Percentiles rank a stretch among this genome's conserved stretches.
Evolutionary conservation across 257 asterid species (phyloP).

Genomic region (Scutellaria minor): DNA sequence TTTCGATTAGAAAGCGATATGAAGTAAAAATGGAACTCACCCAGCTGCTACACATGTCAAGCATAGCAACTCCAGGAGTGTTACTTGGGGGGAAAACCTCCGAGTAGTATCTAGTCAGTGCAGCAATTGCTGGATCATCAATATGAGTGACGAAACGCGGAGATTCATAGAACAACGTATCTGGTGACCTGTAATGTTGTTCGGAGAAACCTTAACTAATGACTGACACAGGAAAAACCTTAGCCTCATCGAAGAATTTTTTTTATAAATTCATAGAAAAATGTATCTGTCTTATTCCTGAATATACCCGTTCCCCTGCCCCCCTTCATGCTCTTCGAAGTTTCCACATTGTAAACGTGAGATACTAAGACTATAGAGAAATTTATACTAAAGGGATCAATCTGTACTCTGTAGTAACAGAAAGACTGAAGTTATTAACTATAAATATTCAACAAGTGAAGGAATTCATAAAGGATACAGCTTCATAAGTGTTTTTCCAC

Average conservation of each 20-base stretch:
- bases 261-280: too few relatives aligned
- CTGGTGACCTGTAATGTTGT: conserved; percentile 68
- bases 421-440: not conserved
- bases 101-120: conserved; percentile 79
- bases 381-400: not conserved
- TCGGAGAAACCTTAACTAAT: not conserved
- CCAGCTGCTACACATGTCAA: conserved; percentile 99
- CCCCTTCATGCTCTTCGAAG: too few relatives aligned
- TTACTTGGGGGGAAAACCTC: conserved; percentile 75
- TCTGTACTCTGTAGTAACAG: not conserved
- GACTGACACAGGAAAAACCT: too few relatives aligned
- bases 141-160: conserved; percentile 97
- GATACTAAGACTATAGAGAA: not conserved
- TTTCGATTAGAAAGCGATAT: conserved; percentile 2
- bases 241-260: too few relatives aligned
- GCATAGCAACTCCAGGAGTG: conserved; percentile 84
- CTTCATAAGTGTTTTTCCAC: not conserved
- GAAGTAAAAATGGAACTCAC: conserved; percentile 44
- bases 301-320: not conserved
- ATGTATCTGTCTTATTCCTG: not conserved
- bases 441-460: not conserved
- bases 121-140: conserved; percentile 94
- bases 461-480: not conserved
- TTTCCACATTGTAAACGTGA: not conserved
- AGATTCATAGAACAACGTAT: conserved; percentile 76